These are phyloP conservation scores for Pogostemon cablin DNA, from an alignment of 257 asterid genomes.

Conservation along the genomic window DNA sequence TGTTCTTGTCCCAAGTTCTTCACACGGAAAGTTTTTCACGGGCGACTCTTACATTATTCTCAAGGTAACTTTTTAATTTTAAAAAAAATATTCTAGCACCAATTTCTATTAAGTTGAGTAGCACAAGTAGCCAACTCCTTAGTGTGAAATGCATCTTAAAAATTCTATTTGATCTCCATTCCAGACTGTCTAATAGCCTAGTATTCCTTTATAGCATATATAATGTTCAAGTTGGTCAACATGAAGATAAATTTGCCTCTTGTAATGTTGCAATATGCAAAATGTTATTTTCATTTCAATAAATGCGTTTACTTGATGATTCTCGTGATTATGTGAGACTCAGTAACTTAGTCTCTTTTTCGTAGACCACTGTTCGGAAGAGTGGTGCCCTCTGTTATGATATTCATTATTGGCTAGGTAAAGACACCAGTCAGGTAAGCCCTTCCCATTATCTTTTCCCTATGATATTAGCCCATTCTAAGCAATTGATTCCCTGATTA, in stretches of 20 bases:
- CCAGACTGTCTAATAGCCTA: not conserved
- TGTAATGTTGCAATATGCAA: not conserved
- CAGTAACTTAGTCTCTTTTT: constrained; percentile 31
- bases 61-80: constrained; percentile 47
- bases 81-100: not conserved
- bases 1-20: constrained; percentile 60
- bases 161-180: constrained; percentile 7
- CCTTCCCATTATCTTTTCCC: constrained; percentile 20
- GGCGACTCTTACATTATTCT: constrained; percentile 83
- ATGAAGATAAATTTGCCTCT: not conserved
- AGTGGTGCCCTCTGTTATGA: constrained; percentile 64
- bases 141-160: not conserved
- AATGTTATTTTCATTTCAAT: not conserved
- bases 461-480: not conserved
- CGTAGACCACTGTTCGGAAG: constrained; percentile 64
- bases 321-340: not conserved
- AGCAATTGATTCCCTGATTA: constrained; percentile 15
- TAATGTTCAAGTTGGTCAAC: constrained; percentile 11
- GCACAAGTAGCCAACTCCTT: constrained; percentile 20
- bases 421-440: constrained; percentile 65
- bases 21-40: constrained; percentile 69
- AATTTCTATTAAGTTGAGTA: constrained; percentile 6
- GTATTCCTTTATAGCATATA: not conserved
- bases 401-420: constrained; percentile 84
- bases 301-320: not conserved